Base-by-base conservation (phyloP, 331 rosid species). In the Quercus tomentella region DNA sequence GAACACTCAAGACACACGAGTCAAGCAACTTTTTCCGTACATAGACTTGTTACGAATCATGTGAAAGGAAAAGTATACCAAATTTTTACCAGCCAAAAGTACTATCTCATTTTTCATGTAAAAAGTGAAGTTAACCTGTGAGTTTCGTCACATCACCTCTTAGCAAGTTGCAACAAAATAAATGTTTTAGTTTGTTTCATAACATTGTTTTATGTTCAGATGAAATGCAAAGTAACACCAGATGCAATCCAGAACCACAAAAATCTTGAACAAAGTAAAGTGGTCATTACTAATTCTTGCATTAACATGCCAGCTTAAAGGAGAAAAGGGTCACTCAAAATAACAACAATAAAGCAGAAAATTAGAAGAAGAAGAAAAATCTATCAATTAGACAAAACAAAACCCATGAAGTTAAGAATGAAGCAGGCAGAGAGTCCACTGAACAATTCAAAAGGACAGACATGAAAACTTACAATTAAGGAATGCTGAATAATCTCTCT, bases 41-140 rank as follows among this genome's bases (percentile, higher is more conserved):
- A 35, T 61, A 57, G 72, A 4, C 80, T 60, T 21, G 73, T 56
- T 87, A 81, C 78, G 71, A 35, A 81, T 83, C 92, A 89, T 85
- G 91, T 87, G 93, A 78, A 66, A 61, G 37, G 73, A 60, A 87
- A 87, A 77, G 88, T 73, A 54, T 12, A 73, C 56, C 73, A 28
- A 56, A 41, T 70, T 16, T 21, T n/a, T 70, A n/a, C 37, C 63
- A 73, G 72, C 62, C 5, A 82, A 1, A 63, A 60, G 76, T 65
- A 45, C 43, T 43, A 41, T 41, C 18, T 66, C 45, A 6, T 63
- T 79, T 41, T 75, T 73, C 30, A 22, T 10, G 5, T 21, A 23
- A 18, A 60, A 60, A 76, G 73, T 54, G 37, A 68, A 72, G 83
- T 30, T 63, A 81, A 79, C 84, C 76, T 78, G 91, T 85, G 88